Percentiles rank a stretch among this genome's conserved stretches.
phyloP scores from a whole-genome alignment of 768 basidiomycete species.

The Russula ochroleuca region DNA sequence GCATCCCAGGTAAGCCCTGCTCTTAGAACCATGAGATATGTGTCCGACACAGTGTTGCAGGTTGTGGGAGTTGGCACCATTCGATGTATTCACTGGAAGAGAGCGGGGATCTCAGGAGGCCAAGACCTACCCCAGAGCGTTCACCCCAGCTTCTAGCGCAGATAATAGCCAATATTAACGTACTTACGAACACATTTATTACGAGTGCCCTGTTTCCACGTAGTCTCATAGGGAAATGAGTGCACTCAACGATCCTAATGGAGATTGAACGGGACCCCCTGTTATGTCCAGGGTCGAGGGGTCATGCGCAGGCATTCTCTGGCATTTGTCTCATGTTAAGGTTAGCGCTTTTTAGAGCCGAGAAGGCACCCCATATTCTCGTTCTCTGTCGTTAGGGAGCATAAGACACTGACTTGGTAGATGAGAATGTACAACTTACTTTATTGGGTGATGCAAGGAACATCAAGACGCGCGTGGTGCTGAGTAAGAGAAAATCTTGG shows the following conservation, averaged over 20 bases:
- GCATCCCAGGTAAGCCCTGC: constrained; percentile 15
- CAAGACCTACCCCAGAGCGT: not conserved
- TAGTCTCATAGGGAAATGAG: not conserved
- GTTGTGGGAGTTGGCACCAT: constrained; percentile 23
- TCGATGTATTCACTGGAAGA: constrained; percentile 16
- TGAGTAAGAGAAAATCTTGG: not conserved
- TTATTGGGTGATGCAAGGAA: no score
- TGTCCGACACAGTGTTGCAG: not conserved
- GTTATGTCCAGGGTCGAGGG: not conserved
- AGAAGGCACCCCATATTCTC: not conserved
- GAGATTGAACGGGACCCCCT: not conserved
- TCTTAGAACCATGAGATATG: not conserved
- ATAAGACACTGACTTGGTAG: not conserved
- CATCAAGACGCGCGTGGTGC: not conserved
- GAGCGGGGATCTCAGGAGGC: not conserved
- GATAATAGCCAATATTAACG: constrained; percentile 2
- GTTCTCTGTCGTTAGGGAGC: not conserved
- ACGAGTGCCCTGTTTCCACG: not conserved
- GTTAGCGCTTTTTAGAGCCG: not conserved
- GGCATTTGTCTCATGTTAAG: not conserved
- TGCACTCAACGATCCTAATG: not conserved
- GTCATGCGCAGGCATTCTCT: not conserved
- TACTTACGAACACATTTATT: not conserved
- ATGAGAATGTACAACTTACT: not conserved
- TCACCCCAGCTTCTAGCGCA: not conserved